Conservation (phyloP, 148 eudicot species). For the Nepenthes mirabilis region DNA sequence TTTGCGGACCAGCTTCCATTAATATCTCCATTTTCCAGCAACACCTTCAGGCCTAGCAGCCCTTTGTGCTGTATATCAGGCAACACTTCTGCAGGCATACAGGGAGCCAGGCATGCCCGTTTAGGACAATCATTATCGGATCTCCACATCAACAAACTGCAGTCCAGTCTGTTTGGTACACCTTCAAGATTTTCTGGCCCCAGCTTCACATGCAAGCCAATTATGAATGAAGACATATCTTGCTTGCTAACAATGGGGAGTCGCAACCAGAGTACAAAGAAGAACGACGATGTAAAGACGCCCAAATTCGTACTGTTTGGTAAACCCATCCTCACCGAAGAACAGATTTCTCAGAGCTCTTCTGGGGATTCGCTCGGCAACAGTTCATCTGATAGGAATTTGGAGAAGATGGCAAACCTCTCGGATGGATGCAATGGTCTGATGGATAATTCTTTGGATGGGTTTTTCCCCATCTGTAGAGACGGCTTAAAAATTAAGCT, state of each 20-base stretch:
- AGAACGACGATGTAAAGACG: conserved; percentile 9
- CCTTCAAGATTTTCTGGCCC: conserved; percentile 10
- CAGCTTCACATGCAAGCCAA: conserved; percentile 11
- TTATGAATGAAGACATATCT: conserved; percentile 19
- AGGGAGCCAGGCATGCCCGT: conserved; percentile 99
- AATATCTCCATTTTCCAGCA: conserved; percentile 8
- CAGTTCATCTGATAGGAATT: conserved; percentile 24
- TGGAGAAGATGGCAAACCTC: conserved; percentile 17
- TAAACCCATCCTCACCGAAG: conserved; percentile 68
- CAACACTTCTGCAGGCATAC: conserved; percentile 77
- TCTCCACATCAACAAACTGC: conserved; percentile 54
- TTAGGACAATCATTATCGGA: conserved; percentile 56
- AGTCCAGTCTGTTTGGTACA: conserved; percentile 36
- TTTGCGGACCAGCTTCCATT: conserved; percentile 13
- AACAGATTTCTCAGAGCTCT: conserved; percentile 53
- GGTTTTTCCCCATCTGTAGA: conserved; percentile 19
- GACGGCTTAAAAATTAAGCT: conserved; percentile 21
- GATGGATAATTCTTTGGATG: conserved; percentile 38
- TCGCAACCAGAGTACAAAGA: conserved; percentile 16
- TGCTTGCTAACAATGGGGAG: conserved; percentile 45
- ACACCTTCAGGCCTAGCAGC: conserved; percentile 13
- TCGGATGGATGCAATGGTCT: conserved; percentile 41
- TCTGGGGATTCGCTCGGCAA: conserved; percentile 27
- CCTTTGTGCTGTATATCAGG: conserved; percentile 32
- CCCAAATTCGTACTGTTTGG: conserved; percentile 66